Evolutionary conservation across 345 rosid genomes (phyloP).

Genomic region (Barbarea vulgaris): DNA sequence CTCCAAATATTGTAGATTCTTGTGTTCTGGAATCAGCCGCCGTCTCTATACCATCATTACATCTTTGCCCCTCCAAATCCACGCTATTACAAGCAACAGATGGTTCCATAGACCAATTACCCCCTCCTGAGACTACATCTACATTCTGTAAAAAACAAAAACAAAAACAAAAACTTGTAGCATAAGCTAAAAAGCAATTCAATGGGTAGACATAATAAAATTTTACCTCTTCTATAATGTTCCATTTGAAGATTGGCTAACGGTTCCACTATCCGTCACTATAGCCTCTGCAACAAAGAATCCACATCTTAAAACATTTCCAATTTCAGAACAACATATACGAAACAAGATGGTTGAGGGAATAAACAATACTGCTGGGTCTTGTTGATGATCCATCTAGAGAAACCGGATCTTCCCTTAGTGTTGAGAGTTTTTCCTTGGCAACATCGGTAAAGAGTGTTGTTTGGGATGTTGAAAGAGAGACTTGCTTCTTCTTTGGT

Average conservation of each 20-base stretch:
- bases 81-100: slow-evolving; percentile 12
- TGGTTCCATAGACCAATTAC: not conserved
- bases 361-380: slow-evolving; percentile 32
- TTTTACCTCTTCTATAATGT: slow-evolving; percentile 22
- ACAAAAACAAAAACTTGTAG: not conserved
- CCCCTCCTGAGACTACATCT: slow-evolving; percentile 4
- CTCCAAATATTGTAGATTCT: slow-evolving; percentile 17
- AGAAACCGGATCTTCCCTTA: slow-evolving; percentile 2
- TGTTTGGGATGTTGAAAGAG: slow-evolving; percentile 33
- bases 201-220: not conserved
- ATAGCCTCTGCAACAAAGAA: not conserved
- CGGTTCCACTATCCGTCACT: slow-evolving; percentile 6
- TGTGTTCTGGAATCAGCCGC: slow-evolving; percentile 24
- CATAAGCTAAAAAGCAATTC: not conserved
- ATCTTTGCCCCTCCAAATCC: not conserved
- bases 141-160: slow-evolving; percentile 36
- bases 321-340: not conserved
- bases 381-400: not conserved
- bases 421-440: slow-evolving; percentile 8
- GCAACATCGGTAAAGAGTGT: not conserved
- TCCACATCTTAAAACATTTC: not conserved
- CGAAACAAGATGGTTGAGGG: not conserved
- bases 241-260: slow-evolving; percentile 6
- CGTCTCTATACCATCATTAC: slow-evolving; percentile 23
- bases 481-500: slow-evolving; percentile 29